A percentile compares a stretch with the other conserved stretches of the same genome.
Conservation (phyloP, 2,329 filamentous ascomycete genomes). For the Cordyceps cateniannulata region DNA sequence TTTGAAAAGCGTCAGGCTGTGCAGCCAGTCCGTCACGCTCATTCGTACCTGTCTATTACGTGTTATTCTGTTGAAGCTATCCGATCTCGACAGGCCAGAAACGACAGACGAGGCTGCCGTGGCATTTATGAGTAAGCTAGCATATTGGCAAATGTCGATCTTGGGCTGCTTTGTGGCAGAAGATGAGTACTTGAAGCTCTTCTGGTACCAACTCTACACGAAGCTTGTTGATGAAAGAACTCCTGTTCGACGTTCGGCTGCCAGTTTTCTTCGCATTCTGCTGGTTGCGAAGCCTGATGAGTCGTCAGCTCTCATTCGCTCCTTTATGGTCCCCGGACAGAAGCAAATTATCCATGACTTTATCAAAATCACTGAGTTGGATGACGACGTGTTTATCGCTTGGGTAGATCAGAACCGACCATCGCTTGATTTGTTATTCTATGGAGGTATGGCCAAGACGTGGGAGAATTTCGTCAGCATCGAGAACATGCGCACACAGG, state of each 20-base stretch:
- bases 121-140: slow-evolving; percentile 73
- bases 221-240: slow-evolving; percentile 70
- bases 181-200: slow-evolving; percentile 72
- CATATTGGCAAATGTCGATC: slow-evolving; percentile 94
- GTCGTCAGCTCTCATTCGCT: slow-evolving; percentile 64
- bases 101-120: slow-evolving; percentile 56
- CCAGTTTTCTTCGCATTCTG: slow-evolving; percentile 83
- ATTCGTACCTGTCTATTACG: slow-evolving; percentile 74
- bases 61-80: slow-evolving; percentile 72
- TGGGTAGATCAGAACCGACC: slow-evolving; percentile 82
- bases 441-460: slow-evolving; percentile 68
- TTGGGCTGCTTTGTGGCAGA: slow-evolving; percentile 71
- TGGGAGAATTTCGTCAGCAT: slow-evolving; percentile 84
- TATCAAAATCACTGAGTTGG: slow-evolving; percentile 75
- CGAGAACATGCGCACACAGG: slow-evolving; percentile 76
- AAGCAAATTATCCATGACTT: slow-evolving; percentile 69
- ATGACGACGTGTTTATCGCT: slow-evolving; percentile 77
- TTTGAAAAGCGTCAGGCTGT: slow-evolving; percentile 85
- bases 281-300: slow-evolving; percentile 89
- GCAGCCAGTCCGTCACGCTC: slow-evolving; percentile 70
- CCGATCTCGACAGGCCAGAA: slow-evolving; percentile 66
- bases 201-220: slow-evolving; percentile 90
- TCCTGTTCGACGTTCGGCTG: slow-evolving; percentile 66
- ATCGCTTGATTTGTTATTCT: slow-evolving; percentile 76
- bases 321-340: slow-evolving; percentile 65